These are phyloP conservation scores for Macrotyloma uniflorum DNA, from an alignment of 306 rosid species.

Conservation along the genomic window DNA sequence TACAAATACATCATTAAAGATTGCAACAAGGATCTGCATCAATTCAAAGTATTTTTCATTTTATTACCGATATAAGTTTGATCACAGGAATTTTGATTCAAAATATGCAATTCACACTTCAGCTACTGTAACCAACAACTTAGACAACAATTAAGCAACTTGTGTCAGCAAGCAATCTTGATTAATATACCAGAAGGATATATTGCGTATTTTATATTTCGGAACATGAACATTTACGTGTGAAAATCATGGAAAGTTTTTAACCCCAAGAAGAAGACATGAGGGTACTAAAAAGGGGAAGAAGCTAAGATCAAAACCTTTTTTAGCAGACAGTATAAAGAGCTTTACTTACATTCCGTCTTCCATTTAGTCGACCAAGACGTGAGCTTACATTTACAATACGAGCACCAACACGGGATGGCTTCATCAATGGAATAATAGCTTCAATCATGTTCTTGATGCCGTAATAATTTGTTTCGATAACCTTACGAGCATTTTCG, in stretches of 20 bases:
- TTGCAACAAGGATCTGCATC: background rate
- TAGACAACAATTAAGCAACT: background rate
- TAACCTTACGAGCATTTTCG: conserved; percentile 43
- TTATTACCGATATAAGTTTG: background rate
- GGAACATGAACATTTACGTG: conserved; percentile 3
- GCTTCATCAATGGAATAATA: conserved; percentile 45
- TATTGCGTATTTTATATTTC: conserved; percentile 10
- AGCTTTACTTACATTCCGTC: conserved; percentile 70
- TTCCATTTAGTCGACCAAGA: conserved; percentile 79
- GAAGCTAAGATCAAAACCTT: conserved; percentile 1
- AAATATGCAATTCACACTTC: conserved; percentile 14
- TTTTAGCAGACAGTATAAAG: background rate
- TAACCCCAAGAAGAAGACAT: conserved; percentile 17
- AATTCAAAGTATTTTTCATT: background rate
- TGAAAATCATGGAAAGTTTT: background rate
- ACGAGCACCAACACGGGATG: conserved; percentile 43
- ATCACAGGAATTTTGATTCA: background rate
- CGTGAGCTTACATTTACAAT: conserved; percentile 47
- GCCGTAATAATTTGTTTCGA: conserved; percentile 44
- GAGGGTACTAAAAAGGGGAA: background rate
- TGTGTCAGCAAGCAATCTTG: conserved; percentile 7
- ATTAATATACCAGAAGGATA: background rate
- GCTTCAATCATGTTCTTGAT: conserved; percentile 36
- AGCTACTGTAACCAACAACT: conserved; percentile 1
- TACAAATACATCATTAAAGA: background rate